phyloP scores from a whole-genome alignment of 768 basidiomycete species.

The Mycena leptocephala region DNA sequence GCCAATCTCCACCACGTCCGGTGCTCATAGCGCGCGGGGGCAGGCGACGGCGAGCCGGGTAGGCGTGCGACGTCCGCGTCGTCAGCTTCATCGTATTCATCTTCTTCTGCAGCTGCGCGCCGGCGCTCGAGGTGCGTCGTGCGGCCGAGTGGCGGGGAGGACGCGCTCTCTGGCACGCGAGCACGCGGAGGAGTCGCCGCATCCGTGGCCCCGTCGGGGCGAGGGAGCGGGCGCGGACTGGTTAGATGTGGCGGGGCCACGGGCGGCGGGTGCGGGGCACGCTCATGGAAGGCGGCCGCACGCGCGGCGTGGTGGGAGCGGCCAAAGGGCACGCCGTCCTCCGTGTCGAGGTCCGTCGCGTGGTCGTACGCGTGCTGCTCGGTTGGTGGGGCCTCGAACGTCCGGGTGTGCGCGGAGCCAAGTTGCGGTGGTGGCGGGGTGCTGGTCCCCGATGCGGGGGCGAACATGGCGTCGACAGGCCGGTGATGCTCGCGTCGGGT shows the following conservation, averaged over 20 bases:
- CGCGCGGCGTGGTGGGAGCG: constrained; percentile 75
- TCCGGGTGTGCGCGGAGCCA: constrained; percentile 28
- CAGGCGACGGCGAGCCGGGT: constrained; percentile 67
- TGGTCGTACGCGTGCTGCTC: constrained; percentile 45
- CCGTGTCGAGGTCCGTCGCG: constrained; percentile 73
- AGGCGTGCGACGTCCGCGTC: constrained; percentile 58
- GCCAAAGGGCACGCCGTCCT: constrained; percentile 77
- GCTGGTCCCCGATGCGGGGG: constrained; percentile 51
- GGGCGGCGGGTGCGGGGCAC: constrained; percentile 48
- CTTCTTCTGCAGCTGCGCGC: constrained; percentile 40
- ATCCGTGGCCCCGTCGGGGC: constrained; percentile 35
- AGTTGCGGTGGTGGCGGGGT: constrained; percentile 60
- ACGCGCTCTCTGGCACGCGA: background rate
- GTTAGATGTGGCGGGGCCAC: constrained; percentile 50
- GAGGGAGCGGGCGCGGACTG: constrained; percentile 17
- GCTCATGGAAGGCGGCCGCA: constrained; percentile 58
- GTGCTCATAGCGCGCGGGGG: constrained; percentile 41
- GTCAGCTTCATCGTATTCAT: constrained; percentile 40
- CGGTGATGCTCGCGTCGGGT: constrained; percentile 75
- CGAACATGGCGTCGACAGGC: constrained; percentile 83
- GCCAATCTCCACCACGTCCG: constrained; percentile 29
- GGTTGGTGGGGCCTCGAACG: constrained; percentile 16
- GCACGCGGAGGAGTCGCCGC: constrained; percentile 38
- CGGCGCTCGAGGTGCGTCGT: constrained; percentile 58
- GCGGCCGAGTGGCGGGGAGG: constrained; percentile 51